Evolutionary conservation across 306 rosid species (phyloP), one percentile per base, ranked within the genome.

Genomic region (Elaeagnus macrophylla): DNA sequence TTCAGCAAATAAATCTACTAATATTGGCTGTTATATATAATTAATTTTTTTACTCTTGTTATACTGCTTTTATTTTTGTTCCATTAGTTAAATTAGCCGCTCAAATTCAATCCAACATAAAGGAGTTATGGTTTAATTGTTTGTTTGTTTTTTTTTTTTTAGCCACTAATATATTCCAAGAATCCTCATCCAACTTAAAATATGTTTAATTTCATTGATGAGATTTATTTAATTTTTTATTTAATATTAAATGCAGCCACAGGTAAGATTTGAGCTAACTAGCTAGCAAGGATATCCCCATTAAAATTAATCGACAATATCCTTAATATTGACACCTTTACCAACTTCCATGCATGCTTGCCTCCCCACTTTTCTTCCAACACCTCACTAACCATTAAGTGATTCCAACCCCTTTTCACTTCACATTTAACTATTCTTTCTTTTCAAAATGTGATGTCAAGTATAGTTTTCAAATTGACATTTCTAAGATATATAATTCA

Each of bases 381-480:
- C 83, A 77, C 77, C 71, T 73, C 84, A 81, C 40, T 43, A 73
- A 71, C 72, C 90, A 75, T 80, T 78, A 69, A 68, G 62, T 51
- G 67, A 38, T 38, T n/a, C 46, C 42, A 14, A 47, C 18, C 9
- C 16, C 32, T 25, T 25, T 25, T 25, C 4, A 25, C 32, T 2
- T 25, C 32, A 1, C 32, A 25, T 25, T 25, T 25, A 66, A 63
- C 50, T 56, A 41, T 43, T 67, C 56, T 72, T 75, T 65, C 73
- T 53, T 78, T 68, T 65, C 51, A 67, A 57, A 61, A 42, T 59
- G 69, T 80, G 91, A 86, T 78, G 91, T 86, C 85, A 86, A 80
- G 85, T 57, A 57, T 68, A 45, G 75, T 77, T 73, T 52, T 75
- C 61, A 78, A 79, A 65, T 70, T 70, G 86, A 78, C 85, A 61